A percentile compares a stretch with the other conserved stretches of the same genome.
phyloP scores from a whole-genome alignment of 371 early-diverging fungal genomes.

The Cokeromyces recurvatus region DNA sequence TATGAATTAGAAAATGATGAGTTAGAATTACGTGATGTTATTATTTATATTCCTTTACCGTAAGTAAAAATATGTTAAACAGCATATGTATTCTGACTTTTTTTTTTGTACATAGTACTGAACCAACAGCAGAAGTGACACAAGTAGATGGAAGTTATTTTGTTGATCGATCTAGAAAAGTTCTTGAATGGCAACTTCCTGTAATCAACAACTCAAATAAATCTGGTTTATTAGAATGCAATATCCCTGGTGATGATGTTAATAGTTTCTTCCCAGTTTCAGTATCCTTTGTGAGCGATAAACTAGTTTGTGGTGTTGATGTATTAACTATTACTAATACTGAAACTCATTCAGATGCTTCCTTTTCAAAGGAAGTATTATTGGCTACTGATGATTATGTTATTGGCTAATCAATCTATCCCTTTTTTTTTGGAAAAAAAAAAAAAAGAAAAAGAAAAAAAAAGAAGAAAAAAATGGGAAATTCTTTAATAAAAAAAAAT shows the following conservation, averaged over 20 bases:
- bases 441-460: no score
- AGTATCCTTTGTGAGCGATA: constrained; percentile 70
- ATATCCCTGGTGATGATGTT: constrained; percentile 73
- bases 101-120: constrained; percentile 35
- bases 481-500: no score
- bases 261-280: constrained; percentile 87
- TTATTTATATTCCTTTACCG: constrained; percentile 87
- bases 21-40: constrained; percentile 81
- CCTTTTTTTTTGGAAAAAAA: no score
- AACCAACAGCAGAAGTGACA: constrained; percentile 66
- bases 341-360: constrained; percentile 51
- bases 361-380: constrained; percentile 63
- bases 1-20: constrained; percentile 79
- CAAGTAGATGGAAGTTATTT: constrained; percentile 78
- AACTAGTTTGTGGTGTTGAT: constrained; percentile 72
- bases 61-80: constrained; percentile 46
- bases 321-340: constrained; percentile 53
- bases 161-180: constrained; percentile 64
- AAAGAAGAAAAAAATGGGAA: no score
- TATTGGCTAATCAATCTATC: constrained; percentile 65
- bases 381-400: constrained; percentile 70
- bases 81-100: neutral
- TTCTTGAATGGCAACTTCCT: constrained; percentile 87
- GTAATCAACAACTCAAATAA: constrained; percentile 70
- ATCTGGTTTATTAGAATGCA: constrained; percentile 85